Base-by-base conservation (phyloP, 1,139 yeast genomes). In the Yamadazyma songkhlaensis region DNA sequence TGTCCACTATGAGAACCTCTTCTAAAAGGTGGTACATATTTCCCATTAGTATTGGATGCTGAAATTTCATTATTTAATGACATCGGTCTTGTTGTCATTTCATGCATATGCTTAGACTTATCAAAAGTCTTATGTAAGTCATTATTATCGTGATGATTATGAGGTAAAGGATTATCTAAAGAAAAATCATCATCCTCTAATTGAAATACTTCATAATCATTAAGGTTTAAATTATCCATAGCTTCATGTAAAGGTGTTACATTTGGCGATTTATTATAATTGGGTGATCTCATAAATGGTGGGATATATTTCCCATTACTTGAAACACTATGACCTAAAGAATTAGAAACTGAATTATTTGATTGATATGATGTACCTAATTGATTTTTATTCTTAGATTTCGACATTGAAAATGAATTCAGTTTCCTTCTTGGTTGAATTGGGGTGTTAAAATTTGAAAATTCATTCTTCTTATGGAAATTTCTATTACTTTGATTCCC, bases 21-120 rank as follows among this genome's bases (percentile, higher is more conserved):
- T 51, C 84, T 64, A 53, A 77, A 81, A 12, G 90, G 92, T 22
- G 90, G 90, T 31, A 84, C 64, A 49, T 84, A 84, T 53, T 80
- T 81, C 1, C 84, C 84, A 27, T 69, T 61, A 7, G 56, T 40
- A 29, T 55, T 42, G 1, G 52, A 38, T 15, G 50, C 43, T 29
- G 46, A 39, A 25, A 27, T 27, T 27, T 49, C 47, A 29, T 46
- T 38, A n/a, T 46, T 45, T 31, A 40, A 40, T 10, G 56, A 50
- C 24, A 35, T 34, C 25, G 55, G 55, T 38, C 54, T 42, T 35
- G 22, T 27, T 28, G 29, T 29, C 36, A 38, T 38, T 30, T 34
- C 31, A 34, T 37, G 37, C 37, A 31, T 23, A 15, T 34, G 32
- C 21, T 26, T 27, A 14, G 21, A 27, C 14, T 32, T 31, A 15